Percentiles rank a stretch among this genome's conserved stretches.
These are phyloP conservation scores for Fragaria ananassa DNA, from an alignment of 306 rosid species.

Conservation along the genomic window DNA sequence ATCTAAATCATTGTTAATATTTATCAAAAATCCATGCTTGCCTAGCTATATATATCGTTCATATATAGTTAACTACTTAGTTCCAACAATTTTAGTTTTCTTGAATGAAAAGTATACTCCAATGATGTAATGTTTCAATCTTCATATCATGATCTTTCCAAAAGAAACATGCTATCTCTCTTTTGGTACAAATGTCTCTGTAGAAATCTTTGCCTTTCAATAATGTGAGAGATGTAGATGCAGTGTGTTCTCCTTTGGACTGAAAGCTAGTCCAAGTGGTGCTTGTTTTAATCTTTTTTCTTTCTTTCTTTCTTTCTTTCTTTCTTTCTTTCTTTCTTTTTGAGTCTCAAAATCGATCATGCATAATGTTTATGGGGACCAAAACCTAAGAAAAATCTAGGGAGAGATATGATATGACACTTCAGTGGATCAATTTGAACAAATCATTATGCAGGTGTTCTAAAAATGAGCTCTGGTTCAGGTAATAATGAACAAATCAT, in stretches of 20 bases:
- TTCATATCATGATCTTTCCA: not conserved
- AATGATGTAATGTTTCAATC: not conserved
- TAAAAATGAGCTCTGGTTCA: not conserved
- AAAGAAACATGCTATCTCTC: not conserved
- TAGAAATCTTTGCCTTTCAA: conserved; percentile 15
- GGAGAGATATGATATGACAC: not conserved
- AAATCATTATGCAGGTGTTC: not conserved
- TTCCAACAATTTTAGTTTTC: not conserved
- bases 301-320: conserved; percentile 3
- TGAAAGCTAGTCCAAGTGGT: conserved; percentile 4
- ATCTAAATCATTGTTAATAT: not conserved
- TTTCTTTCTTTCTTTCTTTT: conserved; percentile 1
- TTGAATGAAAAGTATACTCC: not conserved
- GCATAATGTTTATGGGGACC: conserved; percentile 12
- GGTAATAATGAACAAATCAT: not conserved
- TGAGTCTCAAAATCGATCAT: not conserved
- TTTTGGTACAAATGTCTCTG: conserved; percentile 17
- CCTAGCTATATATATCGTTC: not conserved
- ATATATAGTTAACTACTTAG: not conserved
- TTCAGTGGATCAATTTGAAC: not conserved
- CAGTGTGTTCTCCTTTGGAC: conserved; percentile 2
- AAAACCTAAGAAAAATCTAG: not conserved
- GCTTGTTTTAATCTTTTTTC: not conserved
- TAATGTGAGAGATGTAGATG: not conserved
- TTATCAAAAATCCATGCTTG: not conserved